Base-by-base conservation (phyloP, 805 yeast genomes). In the Myxozyma lipomycoides region DNA sequence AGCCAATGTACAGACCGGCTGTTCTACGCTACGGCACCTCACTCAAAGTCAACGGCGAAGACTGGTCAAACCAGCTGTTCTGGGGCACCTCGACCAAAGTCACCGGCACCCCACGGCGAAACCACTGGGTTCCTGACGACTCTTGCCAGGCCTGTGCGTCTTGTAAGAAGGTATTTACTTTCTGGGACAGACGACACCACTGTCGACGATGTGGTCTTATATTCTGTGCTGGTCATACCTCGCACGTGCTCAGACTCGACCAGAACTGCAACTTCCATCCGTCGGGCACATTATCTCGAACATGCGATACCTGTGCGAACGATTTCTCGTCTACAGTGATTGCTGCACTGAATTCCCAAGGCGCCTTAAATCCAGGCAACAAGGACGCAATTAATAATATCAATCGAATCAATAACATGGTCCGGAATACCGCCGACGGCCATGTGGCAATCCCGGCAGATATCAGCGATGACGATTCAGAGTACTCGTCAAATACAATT, bases 1-100 rank as follows among this genome's bases (percentile, higher is more conserved):
- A 86, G 62, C 96, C 97, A 7, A 72, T 90, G 72, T 90, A 88
- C 62, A 75, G 85, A 0, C 98, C 98, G 0, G 96, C 96, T 0
- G 98, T 90, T 9, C 72, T 90, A 46, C 76, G 86, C 59, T 75
- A 76, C 40, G 60, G 61, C 54, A 55, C 54, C 46, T 49, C 63
- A n/a, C 66, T 66, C 58, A 51, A 62, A 36, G 52, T 56, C 66
- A 6, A 53, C 63, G 40, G 52, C 55, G 23, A 42, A 51, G 41
- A 53, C 52, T 41, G 52, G 49, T 44, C 55, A 10, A 46, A 49
- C 47, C 48, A 46, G 52, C 39, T 56, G 52, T 35, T 51, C 58
- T 37, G 52, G 59, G 43, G 61, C 58, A 30, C 50, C 51, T 18
- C 49, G 40, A 45, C 48, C 30, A 40, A 58, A 51, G 56, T 57